Evolutionary conservation across 2,329 filamentous ascomycete genomes (phyloP).

Genomic region (Waltergamsia citrina): DNA sequence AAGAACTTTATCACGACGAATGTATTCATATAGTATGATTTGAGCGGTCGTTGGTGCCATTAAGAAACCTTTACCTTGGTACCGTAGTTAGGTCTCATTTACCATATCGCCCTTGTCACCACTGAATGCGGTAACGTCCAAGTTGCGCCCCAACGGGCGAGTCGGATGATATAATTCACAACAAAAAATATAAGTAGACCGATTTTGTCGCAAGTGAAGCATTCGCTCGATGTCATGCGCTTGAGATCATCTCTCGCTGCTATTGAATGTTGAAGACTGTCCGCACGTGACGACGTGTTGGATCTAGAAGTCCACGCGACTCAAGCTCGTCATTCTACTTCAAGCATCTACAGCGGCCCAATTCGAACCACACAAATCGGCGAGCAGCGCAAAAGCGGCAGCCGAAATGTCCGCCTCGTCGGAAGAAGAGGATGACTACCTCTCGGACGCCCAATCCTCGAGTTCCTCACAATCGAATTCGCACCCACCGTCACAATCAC

Average conservation of each 20-base stretch:
- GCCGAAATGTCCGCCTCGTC: slow-evolving; percentile 1
- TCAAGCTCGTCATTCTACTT: background rate
- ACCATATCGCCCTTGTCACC: too few relatives aligned
- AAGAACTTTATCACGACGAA: too few relatives aligned
- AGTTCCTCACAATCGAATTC: background rate
- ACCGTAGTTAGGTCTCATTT: too few relatives aligned
- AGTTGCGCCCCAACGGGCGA: too few relatives aligned
- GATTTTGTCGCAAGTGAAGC: too few relatives aligned
- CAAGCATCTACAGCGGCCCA: slow-evolving; percentile 1
- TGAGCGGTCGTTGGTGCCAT: background rate
- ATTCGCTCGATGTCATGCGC: too few relatives aligned
- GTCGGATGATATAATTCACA: too few relatives aligned
- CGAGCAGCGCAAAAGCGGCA: background rate
- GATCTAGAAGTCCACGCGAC: background rate
- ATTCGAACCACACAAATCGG: background rate
- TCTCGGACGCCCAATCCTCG: slow-evolving; percentile 18
- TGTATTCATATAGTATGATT: background rate
- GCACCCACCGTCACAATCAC: slow-evolving; percentile 19
- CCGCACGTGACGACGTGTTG: background rate
- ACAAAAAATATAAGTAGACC: too few relatives aligned
- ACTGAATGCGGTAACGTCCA: too few relatives aligned
- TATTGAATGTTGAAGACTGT: too few relatives aligned
- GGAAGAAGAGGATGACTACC: slow-evolving; percentile 24
- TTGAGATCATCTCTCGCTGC: too few relatives aligned
- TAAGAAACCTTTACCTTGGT: background rate